A percentile compares a stretch with the other conserved stretches of the same genome.
phyloP scores from a whole-genome alignment of 441 rosid species.

The Bruguiera hainesii region DNA sequence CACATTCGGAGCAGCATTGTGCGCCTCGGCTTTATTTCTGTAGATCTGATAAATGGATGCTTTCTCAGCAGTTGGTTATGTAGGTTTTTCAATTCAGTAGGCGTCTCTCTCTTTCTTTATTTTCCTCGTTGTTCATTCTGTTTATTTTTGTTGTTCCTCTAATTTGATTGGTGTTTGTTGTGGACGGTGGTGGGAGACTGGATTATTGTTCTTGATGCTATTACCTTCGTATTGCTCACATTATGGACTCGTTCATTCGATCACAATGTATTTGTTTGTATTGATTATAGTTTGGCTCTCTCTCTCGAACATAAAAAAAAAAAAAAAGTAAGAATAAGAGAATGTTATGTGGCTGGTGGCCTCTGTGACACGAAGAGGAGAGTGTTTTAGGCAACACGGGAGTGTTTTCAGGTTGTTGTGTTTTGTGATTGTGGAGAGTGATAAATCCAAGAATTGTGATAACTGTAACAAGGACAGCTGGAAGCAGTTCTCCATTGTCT shows the following conservation, averaged over 20 bases:
- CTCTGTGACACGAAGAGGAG: not conserved
- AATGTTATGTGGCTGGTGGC: too few relatives aligned
- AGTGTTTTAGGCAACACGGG: not conserved
- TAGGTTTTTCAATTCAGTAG: constrained; percentile 7
- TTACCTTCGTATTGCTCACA: too few relatives aligned
- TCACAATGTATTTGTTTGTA: not conserved
- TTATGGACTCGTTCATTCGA: not conserved
- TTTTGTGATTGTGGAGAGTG: not conserved
- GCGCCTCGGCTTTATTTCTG: constrained; percentile 8
- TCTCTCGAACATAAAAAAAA: too few relatives aligned
- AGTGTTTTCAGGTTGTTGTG: not conserved
- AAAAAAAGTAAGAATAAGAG: too few relatives aligned
- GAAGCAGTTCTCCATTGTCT: too few relatives aligned
- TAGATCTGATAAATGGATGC: constrained; percentile 1
- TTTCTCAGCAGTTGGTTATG: not conserved
- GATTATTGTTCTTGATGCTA: constrained; percentile 9
- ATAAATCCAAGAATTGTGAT: too few relatives aligned
- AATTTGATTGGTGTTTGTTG: constrained; percentile 12
- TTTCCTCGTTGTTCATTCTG: not conserved
- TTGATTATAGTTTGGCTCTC: not conserved
- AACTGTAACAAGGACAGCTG: too few relatives aligned
- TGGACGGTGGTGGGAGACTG: constrained; percentile 28
- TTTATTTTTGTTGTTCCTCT: not conserved
- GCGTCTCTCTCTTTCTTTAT: not conserved
- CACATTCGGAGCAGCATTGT: not conserved